Evolutionary conservation across 2,329 filamentous ascomycete genomes (phyloP).

Genomic region (Hymenoscyphus repandus): DNA sequence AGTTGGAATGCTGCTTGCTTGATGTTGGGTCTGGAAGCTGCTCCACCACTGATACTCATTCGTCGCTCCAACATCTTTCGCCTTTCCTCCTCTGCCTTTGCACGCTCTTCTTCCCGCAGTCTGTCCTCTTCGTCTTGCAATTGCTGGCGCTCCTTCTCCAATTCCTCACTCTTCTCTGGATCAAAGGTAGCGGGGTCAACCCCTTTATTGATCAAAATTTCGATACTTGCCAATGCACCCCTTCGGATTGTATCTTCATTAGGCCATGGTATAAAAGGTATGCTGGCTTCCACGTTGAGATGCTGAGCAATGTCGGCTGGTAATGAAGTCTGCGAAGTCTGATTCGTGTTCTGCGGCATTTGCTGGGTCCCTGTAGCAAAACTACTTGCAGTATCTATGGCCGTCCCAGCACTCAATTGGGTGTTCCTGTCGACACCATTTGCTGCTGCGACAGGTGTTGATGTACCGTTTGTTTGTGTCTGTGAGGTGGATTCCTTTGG

Average conservation of each 20-base stretch:
- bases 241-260: constrained; percentile 61
- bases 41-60: constrained; percentile 18
- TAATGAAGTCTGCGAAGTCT: constrained; percentile 23
- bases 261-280: constrained; percentile 74
- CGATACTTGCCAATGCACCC: constrained; percentile 61
- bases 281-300: constrained; percentile 49
- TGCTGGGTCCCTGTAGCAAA: constrained; percentile 20
- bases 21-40: too few relatives aligned
- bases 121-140: constrained; percentile 31
- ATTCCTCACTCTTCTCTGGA: constrained; percentile 38
- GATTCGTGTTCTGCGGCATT: constrained; percentile 18
- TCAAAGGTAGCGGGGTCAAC: constrained; percentile 57
- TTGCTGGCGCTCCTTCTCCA: constrained; percentile 31
- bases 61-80: constrained; percentile 23
- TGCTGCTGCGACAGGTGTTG: constrained; percentile 17
- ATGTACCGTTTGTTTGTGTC: constrained; percentile 27
- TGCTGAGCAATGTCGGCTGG: constrained; percentile 33
- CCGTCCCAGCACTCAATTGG: constrained; percentile 9
- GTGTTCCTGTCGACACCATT: constrained; percentile 20
- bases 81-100: constrained; percentile 20
- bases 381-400: constrained; percentile 18
- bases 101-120: constrained; percentile 30
- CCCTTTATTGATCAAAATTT: constrained; percentile 56
- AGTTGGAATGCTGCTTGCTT: too few relatives aligned
- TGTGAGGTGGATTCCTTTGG: constrained; percentile 19